A percentile compares a stretch with the other conserved stretches of the same genome.
Conservation (phyloP, 2,329 filamentous ascomycete genomes). For the Fusarium transvaalense region DNA sequence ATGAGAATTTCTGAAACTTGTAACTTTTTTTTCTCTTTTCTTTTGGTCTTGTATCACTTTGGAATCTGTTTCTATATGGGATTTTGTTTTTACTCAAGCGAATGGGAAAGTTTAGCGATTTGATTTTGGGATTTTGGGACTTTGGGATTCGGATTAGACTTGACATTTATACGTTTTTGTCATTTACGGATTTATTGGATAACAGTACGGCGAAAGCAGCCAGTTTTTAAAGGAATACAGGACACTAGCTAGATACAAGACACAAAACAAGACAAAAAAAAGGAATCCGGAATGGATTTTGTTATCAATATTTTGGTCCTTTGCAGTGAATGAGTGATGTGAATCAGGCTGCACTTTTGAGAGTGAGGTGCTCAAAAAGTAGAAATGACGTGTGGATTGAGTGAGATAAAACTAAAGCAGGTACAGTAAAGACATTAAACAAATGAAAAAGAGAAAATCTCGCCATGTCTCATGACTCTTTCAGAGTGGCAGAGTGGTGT, state of each 20-base stretch:
- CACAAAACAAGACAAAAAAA: conserved; percentile 38
- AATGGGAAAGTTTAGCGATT: conserved; percentile 33
- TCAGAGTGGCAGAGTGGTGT: neutral
- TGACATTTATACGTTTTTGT: conserved; percentile 13
- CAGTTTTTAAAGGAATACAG: conserved; percentile 31
- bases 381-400: neutral
- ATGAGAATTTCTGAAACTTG: neutral
- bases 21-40: conserved; percentile 17
- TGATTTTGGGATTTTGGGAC: conserved; percentile 9
- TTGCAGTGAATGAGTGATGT: neutral
- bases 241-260: conserved; percentile 39
- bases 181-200: conserved; percentile 17
- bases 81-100: conserved; percentile 8
- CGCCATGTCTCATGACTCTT: conserved; percentile 34
- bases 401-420: conserved; percentile 29
- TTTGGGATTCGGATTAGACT: conserved; percentile 25
- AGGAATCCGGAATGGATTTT: conserved; percentile 34
- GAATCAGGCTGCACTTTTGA: too few species aligned
- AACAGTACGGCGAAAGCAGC: conserved; percentile 24
- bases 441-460: conserved; percentile 3
- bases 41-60: conserved; percentile 43
- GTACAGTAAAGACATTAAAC: conserved; percentile 6
- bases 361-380: too few species aligned
- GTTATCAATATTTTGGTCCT: conserved; percentile 9
- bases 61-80: conserved; percentile 21